Base-by-base conservation (phyloP, 2,329 filamentous ascomycete genomes). In the Penicillium sp. region DNA sequence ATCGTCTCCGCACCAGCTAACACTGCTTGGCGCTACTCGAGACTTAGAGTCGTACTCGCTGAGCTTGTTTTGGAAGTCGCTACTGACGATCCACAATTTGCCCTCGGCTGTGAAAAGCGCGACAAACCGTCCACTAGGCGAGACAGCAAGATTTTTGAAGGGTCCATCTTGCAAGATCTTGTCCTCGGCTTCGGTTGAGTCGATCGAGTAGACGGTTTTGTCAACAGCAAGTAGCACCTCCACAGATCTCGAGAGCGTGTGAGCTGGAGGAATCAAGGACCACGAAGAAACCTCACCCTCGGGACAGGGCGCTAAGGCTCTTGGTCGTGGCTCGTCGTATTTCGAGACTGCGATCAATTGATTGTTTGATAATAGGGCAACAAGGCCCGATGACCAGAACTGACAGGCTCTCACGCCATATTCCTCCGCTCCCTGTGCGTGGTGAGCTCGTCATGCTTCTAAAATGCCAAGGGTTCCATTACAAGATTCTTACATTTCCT, bases 1-100 rank as follows among this genome's bases (percentile, higher is more conserved):
- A 68, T 97, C 91, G 60, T 93, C 91, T 4, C 93, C 93, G 67
- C 93, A 98, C 93, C 93, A 98, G 60, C 93, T 85, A 52, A 98
- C 79, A 54, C 93, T 88, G 59, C 88, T 86, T 3, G 93, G 93
- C 1, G 85, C 78, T 4, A 89, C 95, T 66, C 85, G 86, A 8
- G 88, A 90, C 57, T 84, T 84, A 1, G 90, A 91, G 61, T 95
- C 84, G 64, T 97, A 91, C 70, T 97, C 90, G 64, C 90, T 91
- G 53, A 95, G 76, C 48, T 90, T 85, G 62, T 86, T 90, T 65
- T 95, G 90, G 66, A 97, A 97, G 67, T 98, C 91, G 61, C 89
- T 91, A 41, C 88, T 93, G 44, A 97, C 90, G 27, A 98, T 88
- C 78, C 93, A 95, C 18, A 93, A 83, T 57, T 84, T 90, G 48